These are phyloP conservation scores for Phytophthora fragariaefolia DNA, from an alignment of 352 stramenopile genomes.

Conservation along the genomic window DNA sequence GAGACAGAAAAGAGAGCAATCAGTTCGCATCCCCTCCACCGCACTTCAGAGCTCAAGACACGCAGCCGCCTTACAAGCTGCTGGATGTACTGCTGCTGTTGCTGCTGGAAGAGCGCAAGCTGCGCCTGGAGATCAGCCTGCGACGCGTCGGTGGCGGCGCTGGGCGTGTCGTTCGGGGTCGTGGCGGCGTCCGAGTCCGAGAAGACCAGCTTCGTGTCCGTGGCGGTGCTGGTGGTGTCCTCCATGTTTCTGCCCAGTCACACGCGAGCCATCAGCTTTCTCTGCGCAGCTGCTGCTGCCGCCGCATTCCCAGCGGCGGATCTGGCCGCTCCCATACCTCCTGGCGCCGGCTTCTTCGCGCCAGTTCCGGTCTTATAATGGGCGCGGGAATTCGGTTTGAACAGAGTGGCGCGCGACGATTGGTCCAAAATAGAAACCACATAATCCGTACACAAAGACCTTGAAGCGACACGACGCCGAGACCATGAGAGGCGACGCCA, in stretches of 20 bases:
- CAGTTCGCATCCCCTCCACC: constrained; percentile 20
- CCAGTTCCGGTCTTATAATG: constrained; percentile 18
- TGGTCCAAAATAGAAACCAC: constrained; percentile 18
- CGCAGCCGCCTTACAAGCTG: constrained; percentile 51
- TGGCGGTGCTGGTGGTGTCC: constrained; percentile 34
- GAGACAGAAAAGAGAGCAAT: constrained; percentile 7
- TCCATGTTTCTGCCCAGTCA: constrained; percentile 29
- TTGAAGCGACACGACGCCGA: constrained; percentile 30
- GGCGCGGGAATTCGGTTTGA: constrained; percentile 34
- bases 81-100: constrained; percentile 67
- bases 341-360: constrained; percentile 20
- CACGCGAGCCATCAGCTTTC: background rate
- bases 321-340: constrained; percentile 7
- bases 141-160: constrained; percentile 21
- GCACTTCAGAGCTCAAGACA: too few species aligned
- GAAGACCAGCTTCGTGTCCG: constrained; percentile 41
- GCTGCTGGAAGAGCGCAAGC: constrained; percentile 63
- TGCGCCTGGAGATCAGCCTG: constrained; percentile 55
- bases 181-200: constrained; percentile 33
- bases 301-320: too few species aligned
- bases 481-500: constrained; percentile 29
- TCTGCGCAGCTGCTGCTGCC: background rate
- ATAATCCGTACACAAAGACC: constrained; percentile 15
- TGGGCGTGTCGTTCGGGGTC: constrained; percentile 23
- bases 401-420: constrained; percentile 6